Base-by-base conservation (phyloP, 805 yeast genomes). In the Blastobotrys americana region DNA sequence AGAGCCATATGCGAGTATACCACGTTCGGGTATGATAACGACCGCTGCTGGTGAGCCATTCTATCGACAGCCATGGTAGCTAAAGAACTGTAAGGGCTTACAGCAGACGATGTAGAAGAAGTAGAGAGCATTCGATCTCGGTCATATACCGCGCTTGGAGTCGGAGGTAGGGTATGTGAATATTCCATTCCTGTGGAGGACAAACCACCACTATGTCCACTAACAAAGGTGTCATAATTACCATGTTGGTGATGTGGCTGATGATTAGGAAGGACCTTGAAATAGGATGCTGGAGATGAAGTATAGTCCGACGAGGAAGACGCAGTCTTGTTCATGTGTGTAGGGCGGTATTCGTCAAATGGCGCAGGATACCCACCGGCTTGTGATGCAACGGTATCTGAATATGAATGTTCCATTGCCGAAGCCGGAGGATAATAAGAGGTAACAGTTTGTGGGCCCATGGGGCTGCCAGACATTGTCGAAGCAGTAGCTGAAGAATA, bases 121-220 rank as follows among this genome's bases (percentile, higher is more conserved):
- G 38, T 23, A 8, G 31, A 25, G 10, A 25, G 31, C 10, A 25
- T 13, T 13, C 31, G 31, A 13, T 25, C 31, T 23, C 41, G 35
- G 34, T 39, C 41, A 22, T 39, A 39, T 3, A 39, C n/a, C 3
- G 34, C 18, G 5, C 18, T n/a, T 18, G 41, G 41, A 22, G 41
- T 39, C 10, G 41, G 41, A 5, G 41, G 41, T 3, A 39, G 34
- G 17, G 41, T 39, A 5, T 22, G 41, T 4, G 25, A 22, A 16
- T 39, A 27, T 3, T 8, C 31, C 31, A 25, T 25, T 8, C 31
- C 31, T 13, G 31, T 13, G 31, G 10, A 8, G 10, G 13, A 8
- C 10, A 8, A 13, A 25, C 10, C 31, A 8, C 31, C 31, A 8
- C 10, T 13, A 8, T 13, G 10, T 8, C 13, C 10, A 25, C 13